Evolutionary conservation across 352 stramenopile genomes (phyloP).

Genomic region (Nothophytophthora sp.): DNA sequence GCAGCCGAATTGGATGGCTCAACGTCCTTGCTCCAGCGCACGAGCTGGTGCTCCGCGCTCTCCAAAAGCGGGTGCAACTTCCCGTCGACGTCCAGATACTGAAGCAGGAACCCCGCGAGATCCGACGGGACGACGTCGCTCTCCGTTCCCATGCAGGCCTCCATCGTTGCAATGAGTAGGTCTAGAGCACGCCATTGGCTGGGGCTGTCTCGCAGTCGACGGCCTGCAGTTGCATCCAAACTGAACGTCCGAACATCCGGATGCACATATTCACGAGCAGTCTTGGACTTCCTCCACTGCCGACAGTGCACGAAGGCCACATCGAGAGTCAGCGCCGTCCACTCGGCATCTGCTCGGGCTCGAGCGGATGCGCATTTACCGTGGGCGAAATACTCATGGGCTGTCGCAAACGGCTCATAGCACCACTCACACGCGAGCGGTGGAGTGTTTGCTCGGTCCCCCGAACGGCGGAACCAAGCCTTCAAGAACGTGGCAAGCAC

Average conservation of each 20-base stretch:
- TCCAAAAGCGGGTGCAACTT: conserved; percentile 12
- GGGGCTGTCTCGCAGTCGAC: conserved; percentile 7
- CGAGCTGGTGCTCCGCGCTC: conserved; percentile 16
- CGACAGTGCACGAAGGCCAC: conserved; percentile 12
- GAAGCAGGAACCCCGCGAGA: conserved; percentile 17
- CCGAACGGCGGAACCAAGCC: conserved; percentile 23
- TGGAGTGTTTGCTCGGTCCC: conserved; percentile 16
- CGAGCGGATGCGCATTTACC: conserved; percentile 12
- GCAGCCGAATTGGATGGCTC: no score
- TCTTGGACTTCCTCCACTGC: conserved; percentile 3
- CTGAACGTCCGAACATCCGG: conserved; percentile 8
- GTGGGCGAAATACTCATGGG: conserved; percentile 27
- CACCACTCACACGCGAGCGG: conserved; percentile 34
- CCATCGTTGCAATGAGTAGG: conserved; percentile 14
- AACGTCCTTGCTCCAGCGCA: conserved; percentile 10
- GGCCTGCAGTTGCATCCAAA: conserved; percentile 15
- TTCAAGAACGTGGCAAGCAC: conserved; percentile 18
- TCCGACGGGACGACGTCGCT: conserved; percentile 11
- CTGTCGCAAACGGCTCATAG: conserved; percentile 17
- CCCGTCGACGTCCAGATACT: conserved; percentile 12
- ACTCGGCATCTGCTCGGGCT: conserved; percentile 15
- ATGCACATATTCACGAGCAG: not conserved
- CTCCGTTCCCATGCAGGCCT: conserved; percentile 6
- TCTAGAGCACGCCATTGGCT: conserved; percentile 17
- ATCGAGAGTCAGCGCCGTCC: conserved; percentile 13